Base-by-base conservation (phyloP, 192 early-diverging fungal species). In the Coemansia sp. region DNA sequence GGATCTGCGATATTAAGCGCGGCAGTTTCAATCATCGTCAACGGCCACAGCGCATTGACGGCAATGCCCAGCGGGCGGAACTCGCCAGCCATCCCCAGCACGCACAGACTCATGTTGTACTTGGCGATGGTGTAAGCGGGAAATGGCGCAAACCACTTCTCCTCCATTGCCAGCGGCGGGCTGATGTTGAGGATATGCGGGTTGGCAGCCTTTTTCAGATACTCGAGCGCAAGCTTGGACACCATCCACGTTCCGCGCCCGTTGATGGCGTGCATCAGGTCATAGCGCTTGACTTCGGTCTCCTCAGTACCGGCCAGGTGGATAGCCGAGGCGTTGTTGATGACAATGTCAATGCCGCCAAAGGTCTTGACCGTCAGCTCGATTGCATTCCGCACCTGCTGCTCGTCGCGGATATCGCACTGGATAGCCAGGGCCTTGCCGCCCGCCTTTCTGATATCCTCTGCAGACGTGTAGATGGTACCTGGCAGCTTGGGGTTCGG, bases 391-490 rank as follows among this genome's bases (percentile, higher is more conserved):
- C 81, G 47, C 44, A 94, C 86, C 55, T 88, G 84, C 28, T 81
- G 83, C 65, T 91, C 90, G 55, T 84, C 83, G 50, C 90, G 85
- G 66, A 94, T 91, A 56, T 94, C 90, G 74, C 91, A 94, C 44
- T 87, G 68, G 30, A 94, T 69, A 0, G 89, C 82, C 31, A 94
- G 78, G 6, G 87, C 90, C 43, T 82, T 80, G 57, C 89, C 89
- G 40, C 91, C 90, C 1, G 83, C 83, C 28, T 72, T 67, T 53
- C 87, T 84, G 40, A 93, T 85, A 38, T 84, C 88, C 46, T 81
- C 68, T 23, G 90, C 91, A 15, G 89, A 86, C 14, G 84, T 82
- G 71, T 82, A 88, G 56, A 94, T 91, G 0, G 91, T 94, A 54
- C 91, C 91, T 6, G 88, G 88, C 6, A 94, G 84, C 65, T 83